Evolutionary conservation across 768 basidiomycete genomes (phyloP).

Genomic region (Tricholoma matsutake): DNA sequence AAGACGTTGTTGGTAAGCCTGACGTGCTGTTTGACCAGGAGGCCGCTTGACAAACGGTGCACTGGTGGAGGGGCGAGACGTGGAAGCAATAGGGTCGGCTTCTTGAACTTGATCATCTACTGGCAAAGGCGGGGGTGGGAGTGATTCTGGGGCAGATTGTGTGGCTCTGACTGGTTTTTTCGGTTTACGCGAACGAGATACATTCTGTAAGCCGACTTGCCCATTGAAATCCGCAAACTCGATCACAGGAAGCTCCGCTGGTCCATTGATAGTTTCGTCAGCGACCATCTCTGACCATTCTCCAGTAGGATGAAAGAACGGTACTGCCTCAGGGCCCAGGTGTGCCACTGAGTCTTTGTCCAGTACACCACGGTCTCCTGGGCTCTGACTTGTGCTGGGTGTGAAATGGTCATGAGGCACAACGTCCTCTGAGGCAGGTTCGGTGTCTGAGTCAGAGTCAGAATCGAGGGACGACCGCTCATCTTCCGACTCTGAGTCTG

Average conservation of each 20-base stretch:
- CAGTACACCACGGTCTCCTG: conserved; percentile 37
- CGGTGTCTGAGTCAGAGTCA: conserved; percentile 68
- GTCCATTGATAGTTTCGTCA: conserved; percentile 61
- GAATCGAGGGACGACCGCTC: conserved; percentile 57
- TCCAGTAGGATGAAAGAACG: conserved; percentile 53
- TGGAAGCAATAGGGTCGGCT: conserved; percentile 35
- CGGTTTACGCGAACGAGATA: conserved; percentile 36
- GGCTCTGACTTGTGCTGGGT: conserved; percentile 67
- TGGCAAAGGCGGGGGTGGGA: conserved; percentile 25
- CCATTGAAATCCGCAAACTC: conserved; percentile 69
- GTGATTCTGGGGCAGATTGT: conserved; percentile 27
- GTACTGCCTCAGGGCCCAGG: conserved; percentile 26
- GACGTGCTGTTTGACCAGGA: conserved; percentile 65
- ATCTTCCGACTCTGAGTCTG: conserved; percentile 70
- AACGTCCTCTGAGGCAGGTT: conserved; percentile 65
- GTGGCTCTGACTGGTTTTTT: conserved; percentile 39
- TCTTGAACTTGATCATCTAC: conserved; percentile 22
- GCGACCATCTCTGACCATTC: conserved; percentile 88
- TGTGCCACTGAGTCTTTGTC: conserved; percentile 24
- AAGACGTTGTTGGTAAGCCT: conserved; percentile 81
- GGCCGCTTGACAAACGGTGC: conserved; percentile 31
- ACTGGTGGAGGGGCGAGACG: conserved; percentile 31
- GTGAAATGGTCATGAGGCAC: conserved; percentile 52
- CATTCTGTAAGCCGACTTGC: conserved; percentile 29
- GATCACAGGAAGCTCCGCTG: conserved; percentile 72